Conservation (phyloP, 2,329 filamentous ascomycete genomes). For the Cordyceps militaris region DNA sequence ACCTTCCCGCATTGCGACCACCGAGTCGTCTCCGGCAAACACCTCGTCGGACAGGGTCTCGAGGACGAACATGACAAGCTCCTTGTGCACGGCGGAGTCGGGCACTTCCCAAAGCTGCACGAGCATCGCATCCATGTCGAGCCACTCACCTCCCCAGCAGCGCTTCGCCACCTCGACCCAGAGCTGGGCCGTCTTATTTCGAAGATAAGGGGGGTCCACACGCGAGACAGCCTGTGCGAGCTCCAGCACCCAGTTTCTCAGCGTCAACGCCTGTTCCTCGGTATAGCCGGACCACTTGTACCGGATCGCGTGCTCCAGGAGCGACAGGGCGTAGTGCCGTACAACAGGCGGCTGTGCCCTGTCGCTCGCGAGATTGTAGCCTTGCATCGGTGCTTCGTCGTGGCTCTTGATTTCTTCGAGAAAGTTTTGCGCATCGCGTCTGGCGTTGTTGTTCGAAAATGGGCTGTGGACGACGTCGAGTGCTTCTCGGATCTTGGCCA, state of each 20-base stretch:
- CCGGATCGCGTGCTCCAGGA: slow-evolving; percentile 83
- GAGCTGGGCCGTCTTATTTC: slow-evolving; percentile 89
- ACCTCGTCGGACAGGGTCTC: slow-evolving; percentile 92
- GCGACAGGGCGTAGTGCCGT: slow-evolving; percentile 86
- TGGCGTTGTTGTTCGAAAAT: slow-evolving; percentile 70
- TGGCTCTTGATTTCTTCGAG: slow-evolving; percentile 80
- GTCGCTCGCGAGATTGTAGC: slow-evolving; percentile 74
- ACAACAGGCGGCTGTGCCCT: slow-evolving; percentile 70
- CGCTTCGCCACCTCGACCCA: slow-evolving; percentile 95
- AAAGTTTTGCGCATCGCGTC: slow-evolving; percentile 75
- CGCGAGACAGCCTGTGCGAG: slow-evolving; percentile 65
- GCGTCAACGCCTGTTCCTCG: slow-evolving; percentile 55
- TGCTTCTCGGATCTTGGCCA: slow-evolving; percentile 71
- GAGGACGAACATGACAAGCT: slow-evolving; percentile 79
- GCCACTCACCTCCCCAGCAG: slow-evolving; percentile 88
- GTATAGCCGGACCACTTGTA: slow-evolving; percentile 75
- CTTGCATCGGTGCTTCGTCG: slow-evolving; percentile 73
- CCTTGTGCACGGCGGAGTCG: slow-evolving; percentile 60
- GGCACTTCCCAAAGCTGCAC: slow-evolving; percentile 73
- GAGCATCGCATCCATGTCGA: slow-evolving; percentile 84
- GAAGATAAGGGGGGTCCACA: slow-evolving; percentile 71
- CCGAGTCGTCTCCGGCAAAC: slow-evolving; percentile 82
- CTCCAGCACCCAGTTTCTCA: slow-evolving; percentile 71
- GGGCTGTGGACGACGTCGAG: slow-evolving; percentile 83
- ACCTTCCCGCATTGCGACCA: slow-evolving; percentile 74